A percentile compares a stretch with the other conserved stretches of the same genome.
Conservation (phyloP, 768 basidiomycete species). For the Termitomyces sp. region DNA sequence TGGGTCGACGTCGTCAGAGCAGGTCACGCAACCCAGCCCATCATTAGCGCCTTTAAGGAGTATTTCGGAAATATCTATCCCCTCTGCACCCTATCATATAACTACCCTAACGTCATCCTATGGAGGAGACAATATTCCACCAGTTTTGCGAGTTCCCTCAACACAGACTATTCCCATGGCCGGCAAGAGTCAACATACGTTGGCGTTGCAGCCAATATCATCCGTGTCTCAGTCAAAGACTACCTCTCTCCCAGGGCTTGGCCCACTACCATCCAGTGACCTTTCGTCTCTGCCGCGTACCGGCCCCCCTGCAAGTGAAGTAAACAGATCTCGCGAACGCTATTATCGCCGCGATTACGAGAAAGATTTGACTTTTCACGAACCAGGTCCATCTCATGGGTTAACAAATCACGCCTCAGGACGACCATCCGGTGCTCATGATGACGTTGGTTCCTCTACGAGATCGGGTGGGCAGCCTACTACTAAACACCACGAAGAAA, state of each 20-base stretch:
- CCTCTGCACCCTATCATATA: constrained; percentile 2
- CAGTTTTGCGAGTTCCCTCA: not conserved
- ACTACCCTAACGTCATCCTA: not conserved
- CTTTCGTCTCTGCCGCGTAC: not conserved
- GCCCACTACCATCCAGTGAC: not conserved
- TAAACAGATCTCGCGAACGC: not conserved
- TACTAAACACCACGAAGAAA: constrained; percentile 2
- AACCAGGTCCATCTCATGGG: not conserved
- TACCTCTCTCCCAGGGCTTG: not conserved
- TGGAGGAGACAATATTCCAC: not conserved
- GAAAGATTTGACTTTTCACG: constrained; percentile 1
- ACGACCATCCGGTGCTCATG: not conserved
- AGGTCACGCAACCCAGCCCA: not conserved
- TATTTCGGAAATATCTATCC: constrained; percentile 7
- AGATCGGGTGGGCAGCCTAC: not conserved
- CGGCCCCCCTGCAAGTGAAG: not conserved
- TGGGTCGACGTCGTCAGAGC: not conserved
- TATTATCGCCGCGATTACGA: constrained; percentile 32
- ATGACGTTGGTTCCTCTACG: not conserved
- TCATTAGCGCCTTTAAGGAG: constrained; percentile 13
- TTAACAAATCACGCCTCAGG: not conserved
- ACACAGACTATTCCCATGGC: not conserved
- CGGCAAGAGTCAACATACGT: not conserved
- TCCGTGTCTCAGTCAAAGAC: constrained; percentile 1
- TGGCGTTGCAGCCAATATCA: not conserved